Evolutionary conservation across 257 asterid species (phyloP).

Genomic region (Scutellaria barbata): DNA sequence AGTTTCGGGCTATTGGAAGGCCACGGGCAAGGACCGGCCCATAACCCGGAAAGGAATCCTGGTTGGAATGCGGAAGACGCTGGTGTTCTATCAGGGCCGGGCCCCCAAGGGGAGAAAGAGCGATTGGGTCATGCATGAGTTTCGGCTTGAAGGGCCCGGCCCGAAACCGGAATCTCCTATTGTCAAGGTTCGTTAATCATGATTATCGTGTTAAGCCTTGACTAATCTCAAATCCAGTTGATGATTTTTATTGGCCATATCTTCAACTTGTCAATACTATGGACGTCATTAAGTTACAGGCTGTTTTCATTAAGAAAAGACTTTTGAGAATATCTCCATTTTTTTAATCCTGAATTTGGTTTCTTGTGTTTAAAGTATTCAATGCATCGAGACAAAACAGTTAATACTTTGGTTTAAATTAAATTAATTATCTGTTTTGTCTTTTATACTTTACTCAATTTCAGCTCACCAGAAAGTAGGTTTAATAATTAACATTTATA

Average conservation of each 20-base stretch:
- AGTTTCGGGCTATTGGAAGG: constrained; percentile 87
- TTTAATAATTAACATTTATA: neutral
- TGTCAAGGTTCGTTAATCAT: constrained; percentile 53
- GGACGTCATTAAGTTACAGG: constrained; percentile 47
- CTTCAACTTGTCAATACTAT: constrained; percentile 42
- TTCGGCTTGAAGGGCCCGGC: constrained; percentile 68
- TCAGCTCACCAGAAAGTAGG: constrained; percentile 37
- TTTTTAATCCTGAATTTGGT: constrained; percentile 21
- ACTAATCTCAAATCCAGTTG: constrained; percentile 37
- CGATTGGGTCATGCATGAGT: constrained; percentile 96
- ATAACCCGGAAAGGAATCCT: constrained; percentile 55
- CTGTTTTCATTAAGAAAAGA: constrained; percentile 46
- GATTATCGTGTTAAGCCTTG: constrained; percentile 28
- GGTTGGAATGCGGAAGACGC: constrained; percentile 86
- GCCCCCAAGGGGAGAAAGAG: constrained; percentile 89
- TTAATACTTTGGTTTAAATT: constrained; percentile 31
- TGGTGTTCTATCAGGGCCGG: constrained; percentile 88
- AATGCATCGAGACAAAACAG: constrained; percentile 40
- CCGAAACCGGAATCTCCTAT: constrained; percentile 40
- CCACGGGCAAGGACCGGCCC: constrained; percentile 86
- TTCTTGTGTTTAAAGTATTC: constrained; percentile 20
- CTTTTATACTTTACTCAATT: constrained; percentile 31
- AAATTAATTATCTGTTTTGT: constrained; percentile 35
- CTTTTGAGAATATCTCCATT: constrained; percentile 38
- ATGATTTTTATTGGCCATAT: constrained; percentile 26